Evolutionary conservation across 1,139 yeast species (phyloP), one percentile per base, ranked within the genome.

Genomic region (Pichiaceae sp.): DNA sequence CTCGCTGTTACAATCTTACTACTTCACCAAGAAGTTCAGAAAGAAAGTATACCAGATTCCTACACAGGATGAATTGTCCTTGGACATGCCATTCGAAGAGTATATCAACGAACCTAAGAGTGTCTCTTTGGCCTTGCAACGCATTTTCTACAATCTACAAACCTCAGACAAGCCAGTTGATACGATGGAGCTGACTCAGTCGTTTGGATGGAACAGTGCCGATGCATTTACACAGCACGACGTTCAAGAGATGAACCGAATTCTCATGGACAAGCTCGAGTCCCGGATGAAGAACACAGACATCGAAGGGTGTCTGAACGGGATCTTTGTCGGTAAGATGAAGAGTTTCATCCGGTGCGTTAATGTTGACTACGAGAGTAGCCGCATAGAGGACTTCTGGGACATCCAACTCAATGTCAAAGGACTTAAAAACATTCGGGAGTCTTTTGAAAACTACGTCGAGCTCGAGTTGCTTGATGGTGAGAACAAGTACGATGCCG

Each of bases 211-310:
- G 99, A 96, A 89, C 56, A 74, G 87, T 8, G 80, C 81, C 9
- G 98, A 91, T 51, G 96, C 97, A 0, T 93, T 91, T 57, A 85
- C 95, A 6, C 99, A 91, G 59, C 98, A 91, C 59, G 99, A 91
- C 56, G 96, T 91, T 14, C 98, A 93, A 57, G 99, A 91, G 57
- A 70, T 93, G 57, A 87, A 89, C 56, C 79, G 99, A 51, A 89
- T 93, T 29, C 68, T 91, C 54, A 91, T 93, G 96, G 99, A 91
- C 57, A 78, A 82, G 49, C 68, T 91, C 37, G 99, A 93, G 59
- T 70, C 78, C 5, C 85, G 86, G 37, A 89, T 91, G 97, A 87
- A 87, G 54, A 91, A 87, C 5, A 81, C 96, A 0, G 64, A 69
- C 1, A 91, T 86, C 20, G 96, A 87, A 56, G 85, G 84, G 28